Base-by-base conservation (phyloP, 192 early-diverging fungal genomes). In the Allomyces macrogynus region DNA sequence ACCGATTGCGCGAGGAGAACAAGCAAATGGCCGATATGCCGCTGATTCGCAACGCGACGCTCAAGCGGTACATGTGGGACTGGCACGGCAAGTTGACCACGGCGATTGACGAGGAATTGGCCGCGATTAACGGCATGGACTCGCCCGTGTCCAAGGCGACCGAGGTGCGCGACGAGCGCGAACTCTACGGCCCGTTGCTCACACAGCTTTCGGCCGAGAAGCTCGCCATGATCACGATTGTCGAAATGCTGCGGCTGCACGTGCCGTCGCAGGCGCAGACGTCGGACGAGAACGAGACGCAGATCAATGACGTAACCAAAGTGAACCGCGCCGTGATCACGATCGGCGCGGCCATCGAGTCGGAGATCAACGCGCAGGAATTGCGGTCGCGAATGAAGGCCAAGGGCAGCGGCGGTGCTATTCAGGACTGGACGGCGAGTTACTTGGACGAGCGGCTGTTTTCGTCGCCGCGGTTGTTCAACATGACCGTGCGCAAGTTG, bases 171-270 rank as follows among this genome's bases (percentile, higher is more conserved):
- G 71, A 67, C 40, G 87, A 87, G 44, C 76, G 86, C 26, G 62
- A 75, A 32, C 27, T 64, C 5, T 80, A 83, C 67, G 80, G 80
- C 0, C 84, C 84, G 12, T 86, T 88, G 73, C 71, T 89, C 40
- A 75, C 76, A 64, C 69, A 85, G 20, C 62, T 89, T 0, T 75
- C 79, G 12, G 74, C 88, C 10, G 85, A 87, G 60, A 88, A 88
- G 68, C 73, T 93, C 25, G 82, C 89, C 1, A 77, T 88, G 4
- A 88, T 94, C 61, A 86, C 88, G 20, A 92, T 97, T 62, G 70
- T 89, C 10, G 89, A 91, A 69, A 70, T 91, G 1, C 61, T 93
- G 62, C 80, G 88, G 18, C 68, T 85, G 16, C 77, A 79, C 67
- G 78, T 80, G 23, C 70, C 69, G 18, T 10, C 65, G 24, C 16